Conservation (phyloP, 768 basidiomycete species). For the Russula griseocarnosa region DNA sequence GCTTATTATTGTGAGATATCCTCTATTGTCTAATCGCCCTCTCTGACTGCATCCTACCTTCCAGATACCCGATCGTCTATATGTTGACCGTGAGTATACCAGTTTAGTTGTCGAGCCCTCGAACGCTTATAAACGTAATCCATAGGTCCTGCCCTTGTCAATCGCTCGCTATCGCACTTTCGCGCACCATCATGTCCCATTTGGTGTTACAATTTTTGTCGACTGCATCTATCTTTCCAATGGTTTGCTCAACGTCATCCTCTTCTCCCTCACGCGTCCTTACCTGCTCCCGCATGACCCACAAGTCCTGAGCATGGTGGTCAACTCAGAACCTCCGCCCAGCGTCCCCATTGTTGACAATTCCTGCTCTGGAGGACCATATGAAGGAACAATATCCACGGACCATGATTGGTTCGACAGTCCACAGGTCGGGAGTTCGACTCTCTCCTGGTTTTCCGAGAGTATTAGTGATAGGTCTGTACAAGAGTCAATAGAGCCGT, state of each 20-base stretch:
- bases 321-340: too few species aligned
- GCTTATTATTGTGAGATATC: slow-evolving; percentile 11
- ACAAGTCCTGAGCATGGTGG: background rate
- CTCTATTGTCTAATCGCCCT: background rate
- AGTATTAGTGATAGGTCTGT: background rate
- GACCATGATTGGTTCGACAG: background rate
- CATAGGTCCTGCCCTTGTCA: slow-evolving; percentile 40
- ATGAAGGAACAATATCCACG: background rate
- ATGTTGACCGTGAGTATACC: slow-evolving; percentile 34
- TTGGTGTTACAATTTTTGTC: slow-evolving; percentile 38
- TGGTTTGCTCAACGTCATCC: slow-evolving; percentile 43
- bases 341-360: background rate
- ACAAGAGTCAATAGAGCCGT: background rate
- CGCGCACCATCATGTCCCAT: slow-evolving; percentile 33
- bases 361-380: background rate
- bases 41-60: background rate
- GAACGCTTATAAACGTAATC: background rate
- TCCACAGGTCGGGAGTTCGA: background rate
- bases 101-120: too few species aligned
- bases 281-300: slow-evolving; percentile 34
- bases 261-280: slow-evolving; percentile 40
- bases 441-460: background rate
- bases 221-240: slow-evolving; percentile 42
- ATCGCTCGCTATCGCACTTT: slow-evolving; percentile 41
- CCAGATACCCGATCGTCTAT: slow-evolving; percentile 46